Evolutionary conservation across 441 rosid species (phyloP), one percentile per base, ranked within the genome.

Genomic region (Geranium incanum): DNA sequence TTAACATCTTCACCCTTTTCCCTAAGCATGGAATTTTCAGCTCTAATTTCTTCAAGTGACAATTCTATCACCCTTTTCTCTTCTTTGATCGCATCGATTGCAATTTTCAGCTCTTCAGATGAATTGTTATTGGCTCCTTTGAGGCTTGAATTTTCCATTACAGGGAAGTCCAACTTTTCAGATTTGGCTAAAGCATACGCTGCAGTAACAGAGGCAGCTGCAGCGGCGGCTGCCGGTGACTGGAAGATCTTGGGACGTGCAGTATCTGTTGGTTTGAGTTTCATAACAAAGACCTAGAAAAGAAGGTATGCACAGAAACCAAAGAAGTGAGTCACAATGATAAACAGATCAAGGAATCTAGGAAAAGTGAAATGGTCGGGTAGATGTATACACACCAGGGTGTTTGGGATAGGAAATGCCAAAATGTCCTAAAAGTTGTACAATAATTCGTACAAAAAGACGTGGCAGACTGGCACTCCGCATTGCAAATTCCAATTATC

Each of bases 171-270:
- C 79, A 87, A 80, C 74, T 80, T 89, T 68, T 94, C 97, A 71
- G 96, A 87, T 84, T 90, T 90, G 70, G 99, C 86, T 79, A 90
- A 79, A 70, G 97, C 96, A 78, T 90, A 92, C 12, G 97, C 97
- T 73, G 97, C 97, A 70, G 93, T 85, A 52, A 95, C 99, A 70
- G 98, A 95, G 78, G 99, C 98, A 7, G 98, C 97, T 0, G 98
- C 99, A 0, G 98, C 99, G 0, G 96, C 97, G 0, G 99, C 98
- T 70, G 99, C 98, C 60, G 97, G 93, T 67, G 99, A 95, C 84
- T 84, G 88, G 37, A 84, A 90, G 79, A 88, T 90, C 85, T 90
- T 89, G 52, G 95, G 98, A 21, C 75, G 91, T 7, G 76, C 78
- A 16, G 81, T 75, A 71, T 88, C 86, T 74, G 80, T 81, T 21